Evolutionary conservation across 495 filamentous ascomycete genomes (phyloP).

Genomic region (Penicillium argentinense): DNA sequence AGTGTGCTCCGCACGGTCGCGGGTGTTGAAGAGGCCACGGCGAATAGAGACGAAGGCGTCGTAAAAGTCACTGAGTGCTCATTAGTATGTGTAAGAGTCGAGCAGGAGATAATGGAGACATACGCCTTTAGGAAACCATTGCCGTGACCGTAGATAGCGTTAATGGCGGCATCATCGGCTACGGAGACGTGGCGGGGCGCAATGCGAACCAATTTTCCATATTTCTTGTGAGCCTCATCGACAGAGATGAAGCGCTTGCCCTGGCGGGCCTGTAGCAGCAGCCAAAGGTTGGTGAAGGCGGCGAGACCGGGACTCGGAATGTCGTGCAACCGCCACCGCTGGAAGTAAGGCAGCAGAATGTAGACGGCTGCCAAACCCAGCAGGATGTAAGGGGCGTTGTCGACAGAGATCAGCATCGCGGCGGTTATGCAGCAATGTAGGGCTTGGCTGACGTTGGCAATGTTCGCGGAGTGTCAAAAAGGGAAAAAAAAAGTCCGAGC

Average conservation of each 20-base stretch:
- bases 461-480: neutral
- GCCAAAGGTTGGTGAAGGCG: slow-evolving; percentile 77
- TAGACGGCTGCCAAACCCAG: slow-evolving; percentile 54
- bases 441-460: neutral
- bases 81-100: slow-evolving; percentile 1
- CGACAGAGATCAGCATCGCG: slow-evolving; percentile 45
- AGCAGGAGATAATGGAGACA: slow-evolving; percentile 7
- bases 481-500: neutral
- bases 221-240: slow-evolving; percentile 70
- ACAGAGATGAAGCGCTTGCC: slow-evolving; percentile 69
- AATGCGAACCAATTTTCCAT: slow-evolving; percentile 60
- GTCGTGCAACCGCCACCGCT: slow-evolving; percentile 59
- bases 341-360: slow-evolving; percentile 70
- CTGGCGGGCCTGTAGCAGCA: slow-evolving; percentile 64
- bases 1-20: slow-evolving; percentile 77
- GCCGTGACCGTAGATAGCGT: slow-evolving; percentile 59
- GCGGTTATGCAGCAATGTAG: slow-evolving; percentile 1
- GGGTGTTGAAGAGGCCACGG: slow-evolving; percentile 87
- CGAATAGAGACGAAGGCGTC: slow-evolving; percentile 88
- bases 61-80: slow-evolving; percentile 65
- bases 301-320: slow-evolving; percentile 68
- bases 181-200: slow-evolving; percentile 60
- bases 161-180: slow-evolving; percentile 59
- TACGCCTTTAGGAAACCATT: slow-evolving; percentile 77
- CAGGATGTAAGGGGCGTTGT: slow-evolving; percentile 61